Conservation (phyloP, 2,329 filamentous ascomycete species). For the Claviceps cyperi region DNA sequence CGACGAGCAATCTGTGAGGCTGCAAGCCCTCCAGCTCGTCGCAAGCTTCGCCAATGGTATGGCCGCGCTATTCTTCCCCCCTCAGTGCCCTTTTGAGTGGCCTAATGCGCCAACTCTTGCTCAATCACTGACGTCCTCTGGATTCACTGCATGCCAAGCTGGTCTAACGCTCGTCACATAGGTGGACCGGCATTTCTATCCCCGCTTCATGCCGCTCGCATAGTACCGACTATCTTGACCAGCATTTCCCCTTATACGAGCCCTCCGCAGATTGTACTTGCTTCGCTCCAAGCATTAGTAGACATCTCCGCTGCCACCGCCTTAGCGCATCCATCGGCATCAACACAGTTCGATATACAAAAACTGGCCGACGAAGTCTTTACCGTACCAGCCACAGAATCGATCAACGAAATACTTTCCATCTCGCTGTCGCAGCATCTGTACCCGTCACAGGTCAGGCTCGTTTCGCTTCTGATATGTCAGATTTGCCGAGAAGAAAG, state of each 20-base stretch:
- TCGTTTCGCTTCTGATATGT: conserved; percentile 42
- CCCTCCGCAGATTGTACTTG: conserved; percentile 51
- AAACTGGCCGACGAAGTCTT: conserved; percentile 53
- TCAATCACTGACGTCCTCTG: neutral
- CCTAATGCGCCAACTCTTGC: neutral
- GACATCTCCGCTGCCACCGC: conserved; percentile 53
- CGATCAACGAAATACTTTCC: conserved; percentile 50
- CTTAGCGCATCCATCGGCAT: conserved; percentile 35
- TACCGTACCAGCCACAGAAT: conserved; percentile 42
- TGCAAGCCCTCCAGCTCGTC: conserved; percentile 75
- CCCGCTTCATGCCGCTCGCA: conserved; percentile 54
- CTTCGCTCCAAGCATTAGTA: conserved; percentile 60
- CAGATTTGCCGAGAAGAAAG: conserved; percentile 51
- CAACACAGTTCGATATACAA: conserved; percentile 31
- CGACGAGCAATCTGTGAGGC: conserved; percentile 51
- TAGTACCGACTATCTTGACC: conserved; percentile 55
- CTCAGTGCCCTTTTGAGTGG: neutral
- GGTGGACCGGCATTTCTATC: conserved; percentile 67
- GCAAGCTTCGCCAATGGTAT: conserved; percentile 74
- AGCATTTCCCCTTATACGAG: conserved; percentile 52
- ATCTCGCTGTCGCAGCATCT: conserved; percentile 37
- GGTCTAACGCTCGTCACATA: conserved; percentile 30
- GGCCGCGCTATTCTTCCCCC: conserved; percentile 8
- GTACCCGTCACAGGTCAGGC: conserved; percentile 45
- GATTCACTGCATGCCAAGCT: neutral